Base-by-base conservation (phyloP, 2,329 filamentous ascomycete species). In the Xylariaceae sp. region DNA sequence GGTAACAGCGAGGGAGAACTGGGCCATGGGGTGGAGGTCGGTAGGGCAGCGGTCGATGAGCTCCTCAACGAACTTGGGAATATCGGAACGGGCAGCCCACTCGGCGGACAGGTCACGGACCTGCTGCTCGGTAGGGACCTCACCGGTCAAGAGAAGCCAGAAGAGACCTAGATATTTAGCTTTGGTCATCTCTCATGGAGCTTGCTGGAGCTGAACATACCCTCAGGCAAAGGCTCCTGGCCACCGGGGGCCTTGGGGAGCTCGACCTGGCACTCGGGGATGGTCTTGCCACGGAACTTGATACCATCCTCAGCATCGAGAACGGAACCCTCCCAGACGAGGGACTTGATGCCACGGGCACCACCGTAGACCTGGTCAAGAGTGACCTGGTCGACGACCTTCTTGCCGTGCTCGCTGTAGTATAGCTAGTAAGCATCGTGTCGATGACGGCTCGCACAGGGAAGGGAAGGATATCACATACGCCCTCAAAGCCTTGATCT, bases 321-420 rank as follows among this genome's bases (percentile, higher is more conserved):
- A 71, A 99, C 94, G 73, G 94, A 99, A 72, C 93, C 88, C 82
- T 99, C 94, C 94, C 94, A 99, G 72, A 99, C 94, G 64, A 99
- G 88, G 70, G 88, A 88, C 87, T 97, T 99, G 82, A 99, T 96
- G 74, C 94, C 93, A 82, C 94, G 93, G 74, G 94, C 94, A 87
- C 94, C 94, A 77, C 94, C 94, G 78, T 97, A 99, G 75, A 96
- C 94, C 82, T 99, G 94, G 84, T 97, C 94, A 68, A 99, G 90
- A 64, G 94, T 99, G 76, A 99, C 91, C 85, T 97, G 91, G 77
- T 94, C 93, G 70, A 99, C 76, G 73, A 97, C 90, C 82, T 93
- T 97, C 83, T 83, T 90, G 76, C 94, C 94, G 77, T 95, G 86
- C 75, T 96, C 93, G 81, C 92, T 96, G 69, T 37, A 7, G 18